Evolutionary conservation across 2,329 filamentous ascomycete genomes (phyloP), one percentile per base, ranked within the genome.

Genomic region (Thermomyces lanuginosus): DNA sequence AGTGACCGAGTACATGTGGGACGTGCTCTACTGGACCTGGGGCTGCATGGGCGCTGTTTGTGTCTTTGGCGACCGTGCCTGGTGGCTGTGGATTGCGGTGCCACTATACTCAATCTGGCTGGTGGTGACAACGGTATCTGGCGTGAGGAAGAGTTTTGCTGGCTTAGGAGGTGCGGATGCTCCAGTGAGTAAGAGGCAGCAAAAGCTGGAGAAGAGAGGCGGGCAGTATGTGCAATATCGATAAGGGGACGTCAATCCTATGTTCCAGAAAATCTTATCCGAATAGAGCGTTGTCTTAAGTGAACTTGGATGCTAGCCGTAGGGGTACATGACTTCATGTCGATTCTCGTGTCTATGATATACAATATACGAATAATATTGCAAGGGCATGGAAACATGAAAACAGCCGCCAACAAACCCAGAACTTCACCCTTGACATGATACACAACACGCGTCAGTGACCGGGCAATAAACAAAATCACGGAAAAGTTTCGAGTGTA

Each of bases 1-100:
- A 4, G 58, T 98, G 60, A 95, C 86, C 7, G 89, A 93, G 57
- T 95, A 91, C 62, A 81, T 95, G 77, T 98, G 92, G 67, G 89
- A 98, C 56, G 70, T 92, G 26, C 62, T 92, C 28, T 95, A 92
- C 69, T 82, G 92, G 59, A 93, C 83, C 0, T 93, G 84, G 75
- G 73, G 70, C 7, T 78, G 74, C 28, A 60, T 81, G 21, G 55
- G 75, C 6, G 52, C 76, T n/a, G 83, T 76, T 8, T 66, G 76
- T 9, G 36, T 92, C 15, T 68, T 86, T 24, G 89, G 89, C 3
- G 83, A 93, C 49, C 76, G 76, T 59, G 79, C 61, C 3, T 80
- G 75, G 75, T 69, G 70, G 61, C 37, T 71, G 18, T 78, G 66
- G 52, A 45, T 60, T 14, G 53, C 57, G 2, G 51, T 65, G 17